A percentile compares a stretch with the other conserved stretches of the same genome.
Conservation (phyloP, 2,329 filamentous ascomycete species). For the Dactylella cylindrospora region DNA sequence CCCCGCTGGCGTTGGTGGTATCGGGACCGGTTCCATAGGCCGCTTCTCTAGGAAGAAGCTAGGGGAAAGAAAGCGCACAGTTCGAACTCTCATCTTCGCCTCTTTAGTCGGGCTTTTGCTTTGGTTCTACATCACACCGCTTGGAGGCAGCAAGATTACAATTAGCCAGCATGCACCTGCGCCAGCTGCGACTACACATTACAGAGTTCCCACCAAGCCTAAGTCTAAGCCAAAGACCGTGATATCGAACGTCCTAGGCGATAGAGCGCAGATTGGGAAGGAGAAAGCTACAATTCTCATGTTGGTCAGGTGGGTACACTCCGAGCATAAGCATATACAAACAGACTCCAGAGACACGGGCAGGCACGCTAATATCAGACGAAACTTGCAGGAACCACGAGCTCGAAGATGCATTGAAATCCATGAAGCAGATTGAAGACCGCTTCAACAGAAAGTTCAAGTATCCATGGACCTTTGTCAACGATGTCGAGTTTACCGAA, state of each 20-base stretch:
- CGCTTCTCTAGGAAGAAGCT: conserved; percentile 21
- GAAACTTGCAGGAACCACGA: conserved; percentile 48
- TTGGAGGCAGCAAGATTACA: no score
- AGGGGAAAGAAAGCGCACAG: conserved; percentile 26
- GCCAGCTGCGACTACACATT: no score
- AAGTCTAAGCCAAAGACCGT: no score
- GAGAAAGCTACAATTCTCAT: conserved; percentile 48
- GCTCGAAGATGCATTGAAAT: conserved; percentile 47
- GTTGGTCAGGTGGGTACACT: conserved; percentile 46
- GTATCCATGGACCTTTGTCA: conserved; percentile 49
- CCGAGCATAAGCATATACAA: no score
- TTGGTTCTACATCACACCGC: conserved; percentile 34
- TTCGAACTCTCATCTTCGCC: conserved; percentile 15
- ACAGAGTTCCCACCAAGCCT: no score
- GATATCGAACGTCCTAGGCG: no score
- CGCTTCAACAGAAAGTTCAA: conserved; percentile 48
- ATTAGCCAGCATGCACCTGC: no score
- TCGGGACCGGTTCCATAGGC: conserved; percentile 30
- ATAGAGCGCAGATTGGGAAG: conserved; percentile 44
- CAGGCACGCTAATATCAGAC: no score
- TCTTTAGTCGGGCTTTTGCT: conserved; percentile 20
- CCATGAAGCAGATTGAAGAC: conserved; percentile 49
- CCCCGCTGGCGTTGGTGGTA: conserved; percentile 35
- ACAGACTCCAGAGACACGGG: neutral
- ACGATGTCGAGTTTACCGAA: conserved; percentile 48